Evolutionary conservation across 1,139 yeast genomes (phyloP), one percentile per base, ranked within the genome.

Genomic region (Pichia inconspicua): DNA sequence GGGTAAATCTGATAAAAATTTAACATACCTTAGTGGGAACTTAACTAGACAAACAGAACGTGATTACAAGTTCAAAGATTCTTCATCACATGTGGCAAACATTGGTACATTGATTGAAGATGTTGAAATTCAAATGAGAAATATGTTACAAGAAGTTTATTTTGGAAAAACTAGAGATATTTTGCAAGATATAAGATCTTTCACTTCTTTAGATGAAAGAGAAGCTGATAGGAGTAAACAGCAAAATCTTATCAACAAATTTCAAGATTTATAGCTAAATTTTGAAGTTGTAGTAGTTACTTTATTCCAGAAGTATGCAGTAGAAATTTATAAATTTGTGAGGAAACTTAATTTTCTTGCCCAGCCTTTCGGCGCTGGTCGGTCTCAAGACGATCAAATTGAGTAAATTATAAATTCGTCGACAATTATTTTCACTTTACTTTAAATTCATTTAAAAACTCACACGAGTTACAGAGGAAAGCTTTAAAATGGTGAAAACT

Each of bases 121-220:
- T 55, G 76, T 88, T 46, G 98, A 92, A 67, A 81, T 85, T 56
- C 88, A 84, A 64, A 73, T 92, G 69, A 78, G 98, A 66, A 87
- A 85, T 60, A 72, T 86, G 68, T 74, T 92, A 53, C 96, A 90
- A 64, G 96, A 88, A 55, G 97, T 92, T 28, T 92, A 92, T 65
- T 92, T 92, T 63, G 97, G 95, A 61, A 92, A 92, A 70, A 86
- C 96, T 36, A 82, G 87, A 62, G 97, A 90, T 62, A 82, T 90
- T 46, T 69, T 87, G 25, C 77, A 80, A 45, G 95, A 86, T 61
- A 71, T 87, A 58, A 74, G 95, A 60, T 74, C 83, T 10, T 62
- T 75, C 36, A 75, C 75, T 10, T 73, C 70, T 43, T 58, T 71
- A 37, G 62, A 66, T 7, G 67, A 63, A 6, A 70, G 70, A 54